Conservation (phyloP, 148 eudicot genomes). For the Hydrangea macrophylla region DNA sequence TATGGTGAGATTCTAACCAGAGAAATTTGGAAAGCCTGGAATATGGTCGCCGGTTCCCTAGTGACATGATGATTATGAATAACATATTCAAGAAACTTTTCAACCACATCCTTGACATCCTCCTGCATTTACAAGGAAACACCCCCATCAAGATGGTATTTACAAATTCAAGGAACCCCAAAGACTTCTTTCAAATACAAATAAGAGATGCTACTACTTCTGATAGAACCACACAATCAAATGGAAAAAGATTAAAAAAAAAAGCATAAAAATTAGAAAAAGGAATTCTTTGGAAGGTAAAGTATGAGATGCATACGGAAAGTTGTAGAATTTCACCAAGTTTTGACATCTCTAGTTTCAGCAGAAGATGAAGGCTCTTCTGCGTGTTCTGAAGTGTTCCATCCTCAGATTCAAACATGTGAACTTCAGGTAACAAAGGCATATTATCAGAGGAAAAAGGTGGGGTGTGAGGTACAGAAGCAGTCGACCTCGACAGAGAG, state of each 20-base stretch:
- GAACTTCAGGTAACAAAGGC: constrained; percentile 7
- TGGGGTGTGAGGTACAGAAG: background rate
- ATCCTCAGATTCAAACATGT: constrained; percentile 19
- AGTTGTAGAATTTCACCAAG: constrained; percentile 54
- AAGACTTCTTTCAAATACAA: background rate
- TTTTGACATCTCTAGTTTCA: constrained; percentile 36
- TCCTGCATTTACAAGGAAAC: constrained; percentile 45
- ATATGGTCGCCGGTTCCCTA: constrained; percentile 46
- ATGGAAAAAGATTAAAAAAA: too few relatives aligned
- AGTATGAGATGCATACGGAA: constrained; percentile 37
- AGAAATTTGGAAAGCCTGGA: constrained; percentile 83
- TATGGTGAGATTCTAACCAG: constrained; percentile 47
- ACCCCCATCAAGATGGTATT: background rate
- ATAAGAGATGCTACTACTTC: background rate
- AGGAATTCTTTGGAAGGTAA: background rate
- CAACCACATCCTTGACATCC: constrained; percentile 43
- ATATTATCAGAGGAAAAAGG: constrained; percentile 3
- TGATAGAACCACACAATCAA: background rate
- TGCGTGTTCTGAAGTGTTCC: constrained; percentile 33
- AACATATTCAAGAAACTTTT: constrained; percentile 63
- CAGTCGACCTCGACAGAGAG: constrained; percentile 1
- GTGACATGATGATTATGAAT: constrained; percentile 56
- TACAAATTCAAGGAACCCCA: background rate
- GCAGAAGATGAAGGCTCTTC: constrained; percentile 32
- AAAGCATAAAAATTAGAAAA: too few relatives aligned